phyloP scores from a whole-genome alignment of 2,329 filamentous ascomycete species.

The Pestalotiopsis sp. region DNA sequence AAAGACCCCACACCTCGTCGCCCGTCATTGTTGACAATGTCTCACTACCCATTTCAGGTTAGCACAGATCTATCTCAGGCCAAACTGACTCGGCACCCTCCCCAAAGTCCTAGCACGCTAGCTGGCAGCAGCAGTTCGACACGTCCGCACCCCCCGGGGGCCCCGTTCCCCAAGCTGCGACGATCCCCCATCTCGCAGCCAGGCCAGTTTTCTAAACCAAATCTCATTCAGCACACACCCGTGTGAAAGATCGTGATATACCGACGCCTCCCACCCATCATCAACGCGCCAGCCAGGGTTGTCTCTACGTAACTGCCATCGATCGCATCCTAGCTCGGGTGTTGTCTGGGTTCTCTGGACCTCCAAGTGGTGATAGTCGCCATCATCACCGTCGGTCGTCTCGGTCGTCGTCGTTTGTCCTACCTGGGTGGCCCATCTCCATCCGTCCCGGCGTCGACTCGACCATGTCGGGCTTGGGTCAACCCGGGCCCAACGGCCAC shows the following conservation, averaged over 20 bases:
- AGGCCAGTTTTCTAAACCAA: conserved; percentile 1
- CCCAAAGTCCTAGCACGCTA: background rate
- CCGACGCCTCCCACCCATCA: conserved; percentile 14
- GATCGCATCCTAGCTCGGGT: conserved; percentile 14
- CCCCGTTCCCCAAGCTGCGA: background rate
- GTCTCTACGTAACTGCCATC: background rate
- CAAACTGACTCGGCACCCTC: too few relatives aligned
- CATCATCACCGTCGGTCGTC: background rate
- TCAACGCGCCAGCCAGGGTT: conserved; percentile 11
- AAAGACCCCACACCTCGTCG: too few relatives aligned
- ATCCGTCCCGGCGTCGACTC: conserved; percentile 20
- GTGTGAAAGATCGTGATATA: conserved; percentile 18
- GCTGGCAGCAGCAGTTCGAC: background rate
- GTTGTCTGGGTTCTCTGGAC: conserved; percentile 1
- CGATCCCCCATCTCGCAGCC: conserved; percentile 8
- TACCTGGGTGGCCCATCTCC: conserved; percentile 21
- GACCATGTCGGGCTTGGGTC: conserved; percentile 52
- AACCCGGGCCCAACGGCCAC: conserved; percentile 47
- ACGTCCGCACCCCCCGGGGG: background rate
- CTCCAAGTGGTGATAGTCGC: background rate
- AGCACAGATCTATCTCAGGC: too few relatives aligned
- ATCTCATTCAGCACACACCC: conserved; percentile 14
- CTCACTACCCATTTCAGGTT: too few relatives aligned
- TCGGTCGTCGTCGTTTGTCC: conserved; percentile 15
- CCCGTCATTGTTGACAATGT: too few relatives aligned